phyloP scores from a whole-genome alignment of 2,329 filamentous ascomycete genomes.

The Aschersonia sp. region DNA sequence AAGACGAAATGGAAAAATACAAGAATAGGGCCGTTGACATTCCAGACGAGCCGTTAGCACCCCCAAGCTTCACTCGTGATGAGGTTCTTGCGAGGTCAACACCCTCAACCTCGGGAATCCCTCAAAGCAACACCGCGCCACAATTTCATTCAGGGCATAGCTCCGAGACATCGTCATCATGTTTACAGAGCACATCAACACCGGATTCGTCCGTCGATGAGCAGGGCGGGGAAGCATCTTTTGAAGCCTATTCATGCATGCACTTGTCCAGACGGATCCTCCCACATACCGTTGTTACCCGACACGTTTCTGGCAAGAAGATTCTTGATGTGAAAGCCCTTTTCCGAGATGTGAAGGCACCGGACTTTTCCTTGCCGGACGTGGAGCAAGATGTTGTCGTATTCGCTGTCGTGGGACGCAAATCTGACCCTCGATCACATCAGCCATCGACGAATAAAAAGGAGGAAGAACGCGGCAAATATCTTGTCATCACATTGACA shows the following conservation, averaged over 20 bases:
- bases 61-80: slow-evolving; percentile 45
- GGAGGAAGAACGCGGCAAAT: slow-evolving; percentile 56
- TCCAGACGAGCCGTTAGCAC: slow-evolving; percentile 29
- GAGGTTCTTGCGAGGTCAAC: slow-evolving; percentile 34
- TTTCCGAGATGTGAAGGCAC: slow-evolving; percentile 65
- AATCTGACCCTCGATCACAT: slow-evolving; percentile 62
- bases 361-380: slow-evolving; percentile 67
- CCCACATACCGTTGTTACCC: slow-evolving; percentile 64
- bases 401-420: slow-evolving; percentile 74
- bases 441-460: slow-evolving; percentile 28
- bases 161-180: slow-evolving; percentile 2
- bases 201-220: slow-evolving; percentile 7
- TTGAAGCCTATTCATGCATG: slow-evolving; percentile 74
- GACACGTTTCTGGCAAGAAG: slow-evolving; percentile 66
- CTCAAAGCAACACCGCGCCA: slow-evolving; percentile 29
- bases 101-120: slow-evolving; percentile 13
- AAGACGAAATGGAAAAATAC: slow-evolving; percentile 44
- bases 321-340: slow-evolving; percentile 68
- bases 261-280: slow-evolving; percentile 75
- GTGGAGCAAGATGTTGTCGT: slow-evolving; percentile 82
- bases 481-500: slow-evolving; percentile 80
- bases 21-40: slow-evolving; percentile 43
- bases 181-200: not conserved
- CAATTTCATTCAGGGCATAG: slow-evolving; percentile 11
- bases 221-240: slow-evolving; percentile 32